Evolutionary conservation across 176 grass and related monocot species (phyloP), one percentile per base, ranked within the genome.

Genomic region (Raddia distichophylla): DNA sequence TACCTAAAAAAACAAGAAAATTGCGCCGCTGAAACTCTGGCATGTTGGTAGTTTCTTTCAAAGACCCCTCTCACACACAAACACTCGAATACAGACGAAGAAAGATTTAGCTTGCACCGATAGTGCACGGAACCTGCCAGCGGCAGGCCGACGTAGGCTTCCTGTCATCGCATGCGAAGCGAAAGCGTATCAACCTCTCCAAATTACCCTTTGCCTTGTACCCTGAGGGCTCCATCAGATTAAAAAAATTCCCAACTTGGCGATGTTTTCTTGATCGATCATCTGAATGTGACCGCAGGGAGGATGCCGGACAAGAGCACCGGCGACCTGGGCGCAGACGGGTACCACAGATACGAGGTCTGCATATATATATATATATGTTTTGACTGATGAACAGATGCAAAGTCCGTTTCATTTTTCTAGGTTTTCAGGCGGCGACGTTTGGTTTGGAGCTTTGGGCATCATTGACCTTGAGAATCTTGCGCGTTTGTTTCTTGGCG

Each of bases 311-410:
- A 96, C 67, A 90, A 90, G 58, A 96, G 93, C 68, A 96, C 85
- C 14, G 90, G 87, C 10, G 93, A 96, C 50, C 58, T 86, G 40
- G 90, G 60, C 10, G 78, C 90, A 0, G 90, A 75, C 68, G 90
- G 90, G 16, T 96, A 96, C 82, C 93, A 96, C 85, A 96, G 75
- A 79, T 96, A 96, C 71, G 93, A 90, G 90, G 93, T 93, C 53
- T 19, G 73, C 1, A 27, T 27, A 27, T 40, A 40, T 40, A 40
- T n/a, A n/a, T 40, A 1, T 40, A 77, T 66, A 48, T 82, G 42
- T 4, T 13, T 64, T 34, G n/a, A 59, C 47, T 54, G 52, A 6
- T 10, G 32, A 5, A 60, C 22, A 50, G 35, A 59, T 9, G 10
- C 4, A 10, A 0, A 53, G 52, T 34, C 45, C 1, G 34, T 12